A percentile compares a stretch with the other conserved stretches of the same genome.
Conservation (phyloP, 73 alveolate genomes). For the Paramecium bursaria region DNA sequence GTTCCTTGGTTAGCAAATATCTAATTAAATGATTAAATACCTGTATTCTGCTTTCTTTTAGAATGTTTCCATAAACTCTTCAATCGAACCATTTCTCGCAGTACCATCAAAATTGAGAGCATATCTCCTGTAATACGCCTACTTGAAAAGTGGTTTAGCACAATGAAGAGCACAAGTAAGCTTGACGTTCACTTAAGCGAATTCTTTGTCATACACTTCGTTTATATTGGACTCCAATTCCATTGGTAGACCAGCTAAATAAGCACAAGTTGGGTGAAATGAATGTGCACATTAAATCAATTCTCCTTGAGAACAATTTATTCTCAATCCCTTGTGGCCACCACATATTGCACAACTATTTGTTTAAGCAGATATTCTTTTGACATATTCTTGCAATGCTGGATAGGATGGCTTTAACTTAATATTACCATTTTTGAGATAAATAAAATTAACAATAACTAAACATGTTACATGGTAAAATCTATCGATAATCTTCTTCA, state of each 20-base stretch:
- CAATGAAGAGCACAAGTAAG: conserved; percentile 39
- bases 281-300: conserved; percentile 34
- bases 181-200: conserved; percentile 7
- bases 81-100: conserved; percentile 21
- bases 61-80: conserved; percentile 22
- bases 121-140: conserved; percentile 50
- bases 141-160: not conserved
- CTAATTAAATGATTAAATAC: not conserved
- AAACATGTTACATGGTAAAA: conserved; percentile 47
- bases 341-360: conserved; percentile 45
- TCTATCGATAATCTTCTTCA: not conserved
- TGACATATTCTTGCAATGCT: too few species aligned
- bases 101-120: conserved; percentile 42
- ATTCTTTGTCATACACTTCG: not conserved
- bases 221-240: conserved; percentile 10
- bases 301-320: not conserved
- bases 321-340: conserved; percentile 20
- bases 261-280: conserved; percentile 51
- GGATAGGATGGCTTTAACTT: too few species aligned
- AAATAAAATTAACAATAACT: not conserved
- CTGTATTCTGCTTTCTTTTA: conserved; percentile 30
- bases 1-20: conserved; percentile 28
- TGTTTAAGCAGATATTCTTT: too few species aligned
- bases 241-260: conserved; percentile 31
- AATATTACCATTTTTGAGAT: not conserved